phyloP scores from a whole-genome alignment of 2,329 filamentous ascomycete species.

The Diaporthe australafricana region DNA sequence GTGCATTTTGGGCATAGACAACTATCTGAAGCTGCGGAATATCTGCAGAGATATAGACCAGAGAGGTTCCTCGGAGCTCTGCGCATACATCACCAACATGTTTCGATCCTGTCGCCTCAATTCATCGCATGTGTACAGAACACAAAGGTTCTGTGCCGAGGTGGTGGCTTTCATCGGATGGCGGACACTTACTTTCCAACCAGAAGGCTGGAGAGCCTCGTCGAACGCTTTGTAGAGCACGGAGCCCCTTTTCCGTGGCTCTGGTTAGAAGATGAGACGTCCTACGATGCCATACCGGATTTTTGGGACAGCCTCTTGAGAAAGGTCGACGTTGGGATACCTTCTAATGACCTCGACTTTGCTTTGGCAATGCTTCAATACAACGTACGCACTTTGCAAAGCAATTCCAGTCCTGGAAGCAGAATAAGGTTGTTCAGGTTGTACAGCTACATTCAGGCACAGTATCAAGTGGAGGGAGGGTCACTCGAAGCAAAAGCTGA shows the following conservation, averaged over 20 bases:
- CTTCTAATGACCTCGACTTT: conserved; percentile 35
- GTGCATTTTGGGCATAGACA: neutral
- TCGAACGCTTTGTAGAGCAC: conserved; percentile 34
- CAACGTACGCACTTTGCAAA: neutral
- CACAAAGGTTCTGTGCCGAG: neutral
- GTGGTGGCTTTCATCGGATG: conserved; percentile 8
- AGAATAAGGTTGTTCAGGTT: conserved; percentile 35
- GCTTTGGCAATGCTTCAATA: conserved; percentile 38
- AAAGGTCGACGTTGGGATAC: neutral
- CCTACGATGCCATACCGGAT: conserved; percentile 9
- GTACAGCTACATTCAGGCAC: conserved; percentile 39
- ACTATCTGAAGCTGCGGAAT: neutral
- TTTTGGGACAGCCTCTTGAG: conserved; percentile 31
- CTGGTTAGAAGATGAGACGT: conserved; percentile 10
- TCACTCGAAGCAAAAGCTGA: neutral
- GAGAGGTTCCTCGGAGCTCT: conserved; percentile 39
- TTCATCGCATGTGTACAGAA: conserved; percentile 16
- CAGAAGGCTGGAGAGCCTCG: conserved; percentile 14
- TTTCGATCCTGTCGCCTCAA: neutral
- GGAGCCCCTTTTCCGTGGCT: conserved; percentile 40
- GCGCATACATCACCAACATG: neutral
- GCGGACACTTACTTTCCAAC: conserved; percentile 37
- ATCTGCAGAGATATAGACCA: conserved; percentile 37
- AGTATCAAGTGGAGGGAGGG: conserved; percentile 4
- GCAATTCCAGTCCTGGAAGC: neutral